Conservation (phyloP, 768 basidiomycete species). For the Russula sp. region DNA sequence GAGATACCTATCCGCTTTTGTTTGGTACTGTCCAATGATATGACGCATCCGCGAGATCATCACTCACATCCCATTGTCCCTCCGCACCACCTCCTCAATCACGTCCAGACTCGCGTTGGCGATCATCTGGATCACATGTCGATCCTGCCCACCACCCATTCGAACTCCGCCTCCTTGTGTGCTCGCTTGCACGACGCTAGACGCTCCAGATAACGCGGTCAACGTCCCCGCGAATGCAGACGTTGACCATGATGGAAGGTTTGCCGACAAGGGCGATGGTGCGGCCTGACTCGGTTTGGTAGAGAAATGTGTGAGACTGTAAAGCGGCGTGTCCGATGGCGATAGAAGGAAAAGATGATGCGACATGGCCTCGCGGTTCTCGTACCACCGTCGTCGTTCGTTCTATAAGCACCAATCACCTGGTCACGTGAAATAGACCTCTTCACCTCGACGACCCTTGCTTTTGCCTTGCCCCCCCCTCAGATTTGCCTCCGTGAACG, state of each 20-base stretch:
- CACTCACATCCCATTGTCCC: constrained; percentile 71
- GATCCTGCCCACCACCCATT: constrained; percentile 77
- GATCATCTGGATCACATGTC: constrained; percentile 98
- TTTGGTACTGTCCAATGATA: neutral
- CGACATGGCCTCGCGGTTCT: constrained; percentile 49
- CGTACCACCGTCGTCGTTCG: neutral
- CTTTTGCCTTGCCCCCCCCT: too few relatives aligned
- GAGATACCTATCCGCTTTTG: constrained; percentile 65
- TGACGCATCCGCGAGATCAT: neutral
- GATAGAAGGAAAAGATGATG: constrained; percentile 83
- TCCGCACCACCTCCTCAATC: constrained; percentile 88
- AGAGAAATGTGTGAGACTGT: constrained; percentile 77
- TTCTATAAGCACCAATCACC: neutral
- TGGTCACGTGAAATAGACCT: neutral
- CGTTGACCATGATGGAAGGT: constrained; percentile 85
- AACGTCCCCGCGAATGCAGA: constrained; percentile 87
- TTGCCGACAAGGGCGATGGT: constrained; percentile 68
- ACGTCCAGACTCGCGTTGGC: constrained; percentile 94
- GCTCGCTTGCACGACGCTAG: constrained; percentile 60
- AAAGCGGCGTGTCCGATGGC: constrained; percentile 81
- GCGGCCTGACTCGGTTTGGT: constrained; percentile 58
- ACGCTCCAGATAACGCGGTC: constrained; percentile 80
- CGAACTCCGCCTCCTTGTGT: constrained; percentile 56
- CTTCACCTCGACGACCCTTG: neutral
- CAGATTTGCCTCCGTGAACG: neutral